Base-by-base conservation (phyloP, 495 filamentous ascomycete species). In the Rhypophila decipiens region DNA sequence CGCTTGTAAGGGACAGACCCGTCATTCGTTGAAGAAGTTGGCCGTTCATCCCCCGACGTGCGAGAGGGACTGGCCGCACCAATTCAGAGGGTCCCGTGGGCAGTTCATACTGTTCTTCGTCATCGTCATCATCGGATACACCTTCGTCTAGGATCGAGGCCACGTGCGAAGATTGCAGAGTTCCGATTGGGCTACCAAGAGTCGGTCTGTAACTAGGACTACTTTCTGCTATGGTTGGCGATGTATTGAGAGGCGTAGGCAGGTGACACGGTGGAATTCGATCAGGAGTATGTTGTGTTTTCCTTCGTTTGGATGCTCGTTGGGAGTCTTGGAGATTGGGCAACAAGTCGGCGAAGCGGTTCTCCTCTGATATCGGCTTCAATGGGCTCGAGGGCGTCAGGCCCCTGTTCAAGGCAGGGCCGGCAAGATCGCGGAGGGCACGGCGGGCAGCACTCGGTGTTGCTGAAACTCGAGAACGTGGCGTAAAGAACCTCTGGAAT, bases 401-500 rank as follows among this genome's bases (percentile, higher is more conserved):
- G 57, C 60, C 72, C 31, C 82, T 75, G 53, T 87, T 87, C 27
- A 82, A 61, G 13, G 71, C 75, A 4, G 80, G 76, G 22, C 74
- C 75, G 12, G 78, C 87, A 40, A 95, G 83, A 38, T 88, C 83
- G 42, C 74, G 73, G 41, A 95, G 73, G 39, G 84, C 79, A 56
- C 79, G 74, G 52, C 84, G 71, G 52, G 74, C 77, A 13, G 78
- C 72, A 53, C 69, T 77, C 2, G 52, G 77, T 66, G 56, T 59
- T 49, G 56, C 62, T 49, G 48, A 66, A 55, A 71, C 68, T 37
- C 71, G 59, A 22, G 68, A 64, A 15, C 70, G 76, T 41, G 90
- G 90, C 12, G 87, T 91, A 58, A 95, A 96, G 70, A 96, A 96
- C 23, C 80, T 74, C 34, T 68, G 80, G 57, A 95, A 95, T 43